Base-by-base conservation (phyloP, 805 yeast genomes). In the Brettanomyces nanus region DNA sequence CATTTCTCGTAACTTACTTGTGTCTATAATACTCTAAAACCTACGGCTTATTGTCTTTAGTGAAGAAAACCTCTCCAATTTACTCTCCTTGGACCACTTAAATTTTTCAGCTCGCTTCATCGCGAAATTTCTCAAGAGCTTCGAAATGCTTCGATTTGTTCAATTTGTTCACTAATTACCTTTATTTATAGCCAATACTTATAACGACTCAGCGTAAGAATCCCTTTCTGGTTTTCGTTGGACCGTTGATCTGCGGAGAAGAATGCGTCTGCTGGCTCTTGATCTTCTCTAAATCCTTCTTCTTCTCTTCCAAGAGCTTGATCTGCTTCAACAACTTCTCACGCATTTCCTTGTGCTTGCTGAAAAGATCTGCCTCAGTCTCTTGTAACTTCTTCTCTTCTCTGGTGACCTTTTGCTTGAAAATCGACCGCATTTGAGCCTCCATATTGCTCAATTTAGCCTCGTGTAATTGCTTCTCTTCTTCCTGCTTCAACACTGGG, bases 381-480 rank as follows among this genome's bases (percentile, higher is more conserved):
- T 85, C 85, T 67, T 89, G 95, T 57, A 92, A 75, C 68, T 90
- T 90, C 73, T 87, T 85, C 64, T 92, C 99, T 77, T 92, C 94
- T 65, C 89, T 96, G 42, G 82, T 69, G 23, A 92, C 98, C 68
- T 92, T 92, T 56, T 85, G 92, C 66, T 89, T 95, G 77, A 92
- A 92, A 39, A 92, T 95, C 20, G 80, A 71, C 67, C 90, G 89
- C 97, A 92, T 87, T 65, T 92, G 97, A 29, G 86, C 75, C 67
- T 92, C 97, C 81, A 92, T 76, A 68, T 85, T 86, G 41, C 89
- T 82, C 52, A 92, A 71, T 58, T 90, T 87, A 45, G 95, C 95
- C 65, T 86, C 96, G 59, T 92, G 97, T 56, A 85, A 71, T 26
- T 82, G 80, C 54, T 84, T 81, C 64, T 92, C 97, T 65, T 92